These are phyloP conservation scores for Metarhizium album DNA, from an alignment of 2,329 filamentous ascomycete genomes.

Conservation along the genomic window DNA sequence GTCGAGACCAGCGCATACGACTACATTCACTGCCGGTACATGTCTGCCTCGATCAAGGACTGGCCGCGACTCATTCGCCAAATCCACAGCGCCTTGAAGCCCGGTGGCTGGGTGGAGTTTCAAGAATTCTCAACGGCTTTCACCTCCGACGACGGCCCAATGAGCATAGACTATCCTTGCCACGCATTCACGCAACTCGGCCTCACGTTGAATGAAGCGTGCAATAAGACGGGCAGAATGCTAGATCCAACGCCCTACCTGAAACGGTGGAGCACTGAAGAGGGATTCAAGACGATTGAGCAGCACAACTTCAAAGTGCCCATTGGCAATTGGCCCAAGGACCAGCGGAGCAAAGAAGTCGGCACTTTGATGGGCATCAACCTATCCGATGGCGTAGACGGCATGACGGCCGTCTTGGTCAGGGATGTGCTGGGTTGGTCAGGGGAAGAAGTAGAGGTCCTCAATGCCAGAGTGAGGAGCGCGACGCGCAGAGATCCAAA, in stretches of 20 bases:
- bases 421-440: conserved; percentile 27
- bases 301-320: conserved; percentile 24
- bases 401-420: conserved; percentile 26
- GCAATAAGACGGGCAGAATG: conserved; percentile 17
- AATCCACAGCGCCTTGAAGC: conserved; percentile 26
- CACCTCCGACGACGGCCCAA: conserved; percentile 27
- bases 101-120: conserved; percentile 37
- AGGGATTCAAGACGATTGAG: conserved; percentile 25
- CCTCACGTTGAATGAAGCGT: conserved; percentile 14
- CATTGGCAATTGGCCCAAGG: conserved; percentile 27
- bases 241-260: conserved; percentile 20
- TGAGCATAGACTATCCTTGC: conserved; percentile 16
- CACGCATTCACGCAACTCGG: conserved; percentile 23
- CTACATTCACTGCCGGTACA: conserved; percentile 25
- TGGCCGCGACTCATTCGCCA: conserved; percentile 17
- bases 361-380: conserved; percentile 28
- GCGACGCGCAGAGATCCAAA: conserved; percentile 18
- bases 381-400: conserved; percentile 25
- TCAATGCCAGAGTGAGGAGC: conserved; percentile 15
- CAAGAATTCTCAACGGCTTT: conserved; percentile 28
- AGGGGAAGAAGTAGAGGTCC: conserved; percentile 32
- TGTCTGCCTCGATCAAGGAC: conserved; percentile 23
- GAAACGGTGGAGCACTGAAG: conserved; percentile 17
- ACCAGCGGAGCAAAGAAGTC: conserved; percentile 28
- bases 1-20: conserved; percentile 15